Base-by-base conservation (phyloP, 371 early-diverging fungal species). In the Zychaea mexicana region DNA sequence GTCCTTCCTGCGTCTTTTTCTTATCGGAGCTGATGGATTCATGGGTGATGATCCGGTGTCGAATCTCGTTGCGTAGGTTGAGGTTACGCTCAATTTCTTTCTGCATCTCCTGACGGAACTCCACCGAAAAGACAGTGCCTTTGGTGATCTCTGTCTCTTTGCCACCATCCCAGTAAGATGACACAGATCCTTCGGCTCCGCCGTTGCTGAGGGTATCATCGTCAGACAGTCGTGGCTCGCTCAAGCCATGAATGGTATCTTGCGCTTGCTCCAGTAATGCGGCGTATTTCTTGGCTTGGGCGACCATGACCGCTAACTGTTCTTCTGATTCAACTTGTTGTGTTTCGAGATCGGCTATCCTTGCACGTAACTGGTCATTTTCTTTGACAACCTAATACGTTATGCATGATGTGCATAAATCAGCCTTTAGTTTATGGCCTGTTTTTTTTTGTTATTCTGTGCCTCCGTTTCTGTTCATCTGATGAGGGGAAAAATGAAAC, bases 221-320 rank as follows among this genome's bases (percentile, higher is more conserved):
- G 30, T 82, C 81, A 47, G 68, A 64, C 39, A 80, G 46, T 21
- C 81, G 73, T 8, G 80, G 78, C 45, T 84, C 84, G 42, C 82
- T 78, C 38, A 84, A 59, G 26, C 69, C 70, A 39, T 88, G 86
- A 52, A 88, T 88, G 10, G 86, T 87, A 67, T 87, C 85, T 62
- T 88, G 89, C 2, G 89, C 89, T 60, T 87, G 85, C 60, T 88
- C 86, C 21, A 88, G 76, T 47, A 86, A 52, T 17, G 78, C 66
- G 8, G 89, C 86, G 70, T 88, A 88, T 66, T 88, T 86, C 58
- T 85, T 77, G 12, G 89, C 86, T 59, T 86, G 85, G 36, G 83
- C 81, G 36, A 87, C 85, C 85, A 88, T 85, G 31, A 80, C 77
- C 22, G 83, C 75, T 19, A 88, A 69, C 60, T 82, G 81, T 31